A percentile compares a stretch with the other conserved stretches of the same genome.
These are phyloP conservation scores for Pleurotus platypus DNA, from an alignment of 768 basidiomycete species.

Conservation along the genomic window DNA sequence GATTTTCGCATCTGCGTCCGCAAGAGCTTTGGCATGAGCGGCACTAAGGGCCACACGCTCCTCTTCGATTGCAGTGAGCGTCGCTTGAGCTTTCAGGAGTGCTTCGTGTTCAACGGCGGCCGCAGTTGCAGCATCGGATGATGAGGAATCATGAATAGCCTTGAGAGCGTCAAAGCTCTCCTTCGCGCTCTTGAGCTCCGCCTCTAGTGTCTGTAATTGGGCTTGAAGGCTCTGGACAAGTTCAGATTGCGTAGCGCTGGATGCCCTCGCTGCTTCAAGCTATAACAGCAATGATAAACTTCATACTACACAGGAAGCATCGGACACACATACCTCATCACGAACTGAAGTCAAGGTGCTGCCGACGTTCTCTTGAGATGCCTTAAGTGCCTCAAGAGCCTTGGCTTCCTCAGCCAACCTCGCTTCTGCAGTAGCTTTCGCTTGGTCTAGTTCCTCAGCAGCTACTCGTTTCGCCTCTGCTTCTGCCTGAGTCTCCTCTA, in stretches of 20 bases:
- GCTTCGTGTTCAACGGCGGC: conserved; percentile 63
- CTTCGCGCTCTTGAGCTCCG: conserved; percentile 45
- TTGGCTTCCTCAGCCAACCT: conserved; percentile 42
- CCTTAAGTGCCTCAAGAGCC: conserved; percentile 33
- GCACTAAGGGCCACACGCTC: conserved; percentile 50
- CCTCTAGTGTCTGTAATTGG: conserved; percentile 49
- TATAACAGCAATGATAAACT: conserved; percentile 20
- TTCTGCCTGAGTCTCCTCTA: conserved; percentile 44
- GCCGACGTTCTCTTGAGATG: conserved; percentile 26
- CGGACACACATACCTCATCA: conserved; percentile 43
- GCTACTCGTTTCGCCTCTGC: conserved; percentile 40
- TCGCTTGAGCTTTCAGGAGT: conserved; percentile 58
- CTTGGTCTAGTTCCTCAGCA: conserved; percentile 44
- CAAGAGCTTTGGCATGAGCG: conserved; percentile 45
- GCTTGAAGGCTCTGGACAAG: conserved; percentile 44
- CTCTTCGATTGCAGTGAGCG: conserved; percentile 50
- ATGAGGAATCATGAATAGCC: conserved; percentile 38
- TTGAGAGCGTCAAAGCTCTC: conserved; percentile 51
- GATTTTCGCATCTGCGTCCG: conserved; percentile 43
- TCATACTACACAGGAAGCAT: background rate
- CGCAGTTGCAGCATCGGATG: conserved; percentile 41
- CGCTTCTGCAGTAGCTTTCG: conserved; percentile 44
- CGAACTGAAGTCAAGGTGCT: conserved; percentile 37
- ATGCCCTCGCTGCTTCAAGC: conserved; percentile 49
- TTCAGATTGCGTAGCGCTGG: conserved; percentile 36